phyloP scores from a whole-genome alignment of 2,329 filamentous ascomycete species.

The Magnaporthiopsis rhizophila region DNA sequence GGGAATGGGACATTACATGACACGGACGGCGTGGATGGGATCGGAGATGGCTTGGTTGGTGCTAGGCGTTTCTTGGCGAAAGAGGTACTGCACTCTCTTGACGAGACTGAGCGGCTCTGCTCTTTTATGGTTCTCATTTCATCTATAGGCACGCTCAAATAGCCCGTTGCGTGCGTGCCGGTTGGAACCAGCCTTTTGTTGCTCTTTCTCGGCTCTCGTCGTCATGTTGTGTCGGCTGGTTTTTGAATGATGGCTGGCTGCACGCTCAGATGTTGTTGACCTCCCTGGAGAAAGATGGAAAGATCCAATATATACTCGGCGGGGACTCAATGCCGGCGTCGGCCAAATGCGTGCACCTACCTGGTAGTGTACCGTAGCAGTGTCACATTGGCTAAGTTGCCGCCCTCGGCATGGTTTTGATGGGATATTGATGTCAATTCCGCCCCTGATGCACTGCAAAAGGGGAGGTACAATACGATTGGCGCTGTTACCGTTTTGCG shows the following conservation, averaged over 20 bases:
- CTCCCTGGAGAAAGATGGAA: not conserved
- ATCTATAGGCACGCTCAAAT: not conserved
- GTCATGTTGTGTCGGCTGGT: too few relatives aligned
- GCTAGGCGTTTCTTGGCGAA: not conserved
- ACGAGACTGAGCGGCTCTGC: not conserved
- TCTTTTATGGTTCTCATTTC: not conserved
- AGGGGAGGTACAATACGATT: too few relatives aligned
- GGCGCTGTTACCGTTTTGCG: too few relatives aligned
- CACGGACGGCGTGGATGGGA: not conserved
- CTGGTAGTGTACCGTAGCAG: too few relatives aligned
- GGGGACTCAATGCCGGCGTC: not conserved
- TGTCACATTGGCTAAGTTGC: too few relatives aligned
- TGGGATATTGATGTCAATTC: too few relatives aligned
- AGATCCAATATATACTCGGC: too few relatives aligned
- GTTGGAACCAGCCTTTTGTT: not conserved
- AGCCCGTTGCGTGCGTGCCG: not conserved
- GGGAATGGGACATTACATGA: not conserved
- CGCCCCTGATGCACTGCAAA: too few relatives aligned
- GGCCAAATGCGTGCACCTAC: not conserved
- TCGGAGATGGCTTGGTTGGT: not conserved
- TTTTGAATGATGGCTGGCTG: not conserved
- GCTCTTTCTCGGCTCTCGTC: too few relatives aligned
- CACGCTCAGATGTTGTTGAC: not conserved
- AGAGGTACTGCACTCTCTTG: too few relatives aligned
- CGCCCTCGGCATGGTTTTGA: too few relatives aligned